Base-by-base conservation (phyloP, 202 grass and related monocot genomes). In the Zizania palustris region DNA sequence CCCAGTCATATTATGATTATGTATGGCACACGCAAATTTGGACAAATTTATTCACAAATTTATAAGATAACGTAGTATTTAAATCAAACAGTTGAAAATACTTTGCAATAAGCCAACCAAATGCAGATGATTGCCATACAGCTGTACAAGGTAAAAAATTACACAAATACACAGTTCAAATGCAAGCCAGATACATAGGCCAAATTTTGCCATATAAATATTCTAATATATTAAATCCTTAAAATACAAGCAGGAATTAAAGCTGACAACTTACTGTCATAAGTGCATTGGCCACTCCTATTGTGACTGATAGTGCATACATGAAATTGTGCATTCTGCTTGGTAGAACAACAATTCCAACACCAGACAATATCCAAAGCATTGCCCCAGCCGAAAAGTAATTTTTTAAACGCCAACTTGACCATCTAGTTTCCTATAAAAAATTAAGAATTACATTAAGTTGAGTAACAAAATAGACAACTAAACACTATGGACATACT, bases 291-390 rank as follows among this genome's bases (percentile, higher is more conserved):
- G 87, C 96, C 71, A 71, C 78, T 83, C 96, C 96, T 83, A 99
- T 89, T 59, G 65, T 65, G 49, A 96, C 60, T 77, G 96, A 96
- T 49, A 99, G 75, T 45, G 45, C 71, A 85, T 99, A 99, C 88
- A 99, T 91, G 12, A 93, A 55, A 64, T 92, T 87, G 40, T 91
- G 83, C 81, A 99, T 83, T 40, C 66, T 80, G 59, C 87, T 88
- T 35, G 89, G 92, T 71, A 99, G 83, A 83, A 96, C 3, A 83
- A 93, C 72, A 76, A 99, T 83, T 85, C 89, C 92, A 81, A 80
- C 72, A 79, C 96, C 96, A 60, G 89, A 99, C 73, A 98, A 81
- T 82, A 99, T 90, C 96, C 96, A 99, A 70, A 99, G 81, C 74
- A 87, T 79, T 37, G 95, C 91, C 78, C 96, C 96, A 90, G 82